Base-by-base conservation (phyloP, 2,329 filamentous ascomycete species). In the Talaromyces amestolkiae region DNA sequence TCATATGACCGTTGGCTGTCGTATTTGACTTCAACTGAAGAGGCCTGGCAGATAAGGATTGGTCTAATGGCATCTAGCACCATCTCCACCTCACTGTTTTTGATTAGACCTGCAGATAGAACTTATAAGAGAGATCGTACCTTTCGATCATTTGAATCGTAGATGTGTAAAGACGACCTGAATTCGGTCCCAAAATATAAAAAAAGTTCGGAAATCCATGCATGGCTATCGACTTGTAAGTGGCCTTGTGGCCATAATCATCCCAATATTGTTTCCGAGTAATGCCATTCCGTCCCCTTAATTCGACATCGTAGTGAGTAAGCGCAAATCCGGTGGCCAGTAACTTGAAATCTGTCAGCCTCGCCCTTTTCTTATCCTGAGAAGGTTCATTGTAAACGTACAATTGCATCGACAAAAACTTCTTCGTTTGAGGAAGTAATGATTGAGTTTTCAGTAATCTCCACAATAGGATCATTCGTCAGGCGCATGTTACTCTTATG, bases 161-260 rank as follows among this genome's bases (percentile, higher is more conserved):
- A 2, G 69, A 70, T 1, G 69, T 71, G 54, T 68, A 33, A 9
- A 62, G 45, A 7, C 59, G 59, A 19, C 59, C 59, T 19, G 59
- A 62, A 53, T 72, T 71, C 3, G 69, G 70, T 1, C 70, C 70
- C 33, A 70, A 11, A 13, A 72, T 43, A 22, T 71, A 71, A 33
- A 72, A 72, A 53, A 72, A 71, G 60, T 72, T 71, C 3, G 70
- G 70, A 45, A 71, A 72, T 51, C 63, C 66, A 47, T 65, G 65
- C 70, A 71, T 71, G n/a, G 68, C 69, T 11, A 71, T 61, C 1
- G 69, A 66, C 27, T 71, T 71, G 60, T 66, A 72, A 31, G 68
- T 68, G 5, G 63, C 66, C 51, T 66, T 71, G 43, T 66, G 63
- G 15, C 70, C 70, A 62, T 64, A 68, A 10, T 65, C 63, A 1